Evolutionary conservation across 2,329 filamentous ascomycete genomes (phyloP), one percentile per base, ranked within the genome.

Genomic region (Colletotrichum nymphaeae): DNA sequence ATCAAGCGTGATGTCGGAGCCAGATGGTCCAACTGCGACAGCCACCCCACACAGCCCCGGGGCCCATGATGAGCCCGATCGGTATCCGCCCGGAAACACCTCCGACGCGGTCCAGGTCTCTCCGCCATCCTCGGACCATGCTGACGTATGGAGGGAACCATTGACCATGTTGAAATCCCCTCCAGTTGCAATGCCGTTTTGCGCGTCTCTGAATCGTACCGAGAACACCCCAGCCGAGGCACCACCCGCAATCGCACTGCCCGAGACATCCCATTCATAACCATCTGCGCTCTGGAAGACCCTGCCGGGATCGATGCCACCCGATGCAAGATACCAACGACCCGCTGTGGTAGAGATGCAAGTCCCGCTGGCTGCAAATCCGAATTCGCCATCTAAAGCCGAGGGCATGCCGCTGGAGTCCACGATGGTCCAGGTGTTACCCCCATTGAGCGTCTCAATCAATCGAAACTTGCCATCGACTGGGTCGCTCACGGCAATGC

Each of bases 341-440:
- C 78, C 79, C 4, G 76, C 77, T 11, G 75, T 72, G 1, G 79
- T 78, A 1, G 76, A 74, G 4, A 82, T 76, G 66, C 81, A 82
- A 6, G 81, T 81, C 2, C 81, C 81, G 58, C 80, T 82, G 8
- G 80, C 81, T 0, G 81, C 78, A 52, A 83, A 82, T 0, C 76
- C 79, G 11, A 77, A 75, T 66, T 82, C 80, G 1, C 81, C 80
- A 0, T 73, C 74, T n/a, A 76, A 62, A 1, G 79, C 79, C 1
- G 75, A 65, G 24, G 76, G 75, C 76, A 82, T 79, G 11, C 77
- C 78, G 32, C 37, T 53, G 0, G 76, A n/a, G 26, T 79, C 76
- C 2, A 80, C 72, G 24, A 78, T 46, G 1, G 19, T 28, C 81
- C 80, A 83, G 16, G 70, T 78, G 1, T 53, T 60, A 2, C 80